A percentile compares a stretch with the other conserved stretches of the same genome.
These are phyloP conservation scores for Serendipita sp. DNA, from an alignment of 768 basidiomycete species.

Conservation along the genomic window DNA sequence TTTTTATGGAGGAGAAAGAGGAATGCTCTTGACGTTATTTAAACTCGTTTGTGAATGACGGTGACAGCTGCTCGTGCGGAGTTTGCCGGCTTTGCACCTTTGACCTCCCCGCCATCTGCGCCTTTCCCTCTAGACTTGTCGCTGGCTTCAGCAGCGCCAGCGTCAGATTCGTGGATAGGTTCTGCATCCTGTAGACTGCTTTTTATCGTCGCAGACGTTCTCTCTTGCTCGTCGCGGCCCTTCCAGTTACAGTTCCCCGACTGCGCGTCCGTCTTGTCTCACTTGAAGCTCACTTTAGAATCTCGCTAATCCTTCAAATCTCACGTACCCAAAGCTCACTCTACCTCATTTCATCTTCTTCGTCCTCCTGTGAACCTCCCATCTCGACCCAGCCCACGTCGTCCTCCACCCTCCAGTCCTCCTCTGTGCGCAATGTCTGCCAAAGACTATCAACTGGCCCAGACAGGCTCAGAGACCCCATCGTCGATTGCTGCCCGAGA, in stretches of 20 bases:
- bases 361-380: background rate
- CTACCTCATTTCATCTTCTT: background rate
- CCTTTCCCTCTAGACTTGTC: background rate
- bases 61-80: background rate
- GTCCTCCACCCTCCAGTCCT: background rate
- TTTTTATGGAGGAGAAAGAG: no score
- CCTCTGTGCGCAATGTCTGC: no score
- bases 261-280: no score
- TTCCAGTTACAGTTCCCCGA: no score
- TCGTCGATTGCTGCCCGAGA: background rate
- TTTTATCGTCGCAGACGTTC: background rate
- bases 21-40: no score
- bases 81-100: background rate
- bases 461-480: slow-evolving; percentile 2
- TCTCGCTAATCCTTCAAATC: background rate
- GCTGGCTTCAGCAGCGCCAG: background rate
- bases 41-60: no score
- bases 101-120: background rate
- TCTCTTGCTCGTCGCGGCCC: background rate
- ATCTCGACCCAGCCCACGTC: background rate
- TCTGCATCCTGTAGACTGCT: background rate
- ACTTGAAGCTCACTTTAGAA: background rate
- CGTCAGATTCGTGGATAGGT: background rate
- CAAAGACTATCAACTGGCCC: background rate
- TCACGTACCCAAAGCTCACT: background rate